phyloP scores from a whole-genome alignment of 2,329 filamentous ascomycete genomes.

The Reticulascus tulasneorum region DNA sequence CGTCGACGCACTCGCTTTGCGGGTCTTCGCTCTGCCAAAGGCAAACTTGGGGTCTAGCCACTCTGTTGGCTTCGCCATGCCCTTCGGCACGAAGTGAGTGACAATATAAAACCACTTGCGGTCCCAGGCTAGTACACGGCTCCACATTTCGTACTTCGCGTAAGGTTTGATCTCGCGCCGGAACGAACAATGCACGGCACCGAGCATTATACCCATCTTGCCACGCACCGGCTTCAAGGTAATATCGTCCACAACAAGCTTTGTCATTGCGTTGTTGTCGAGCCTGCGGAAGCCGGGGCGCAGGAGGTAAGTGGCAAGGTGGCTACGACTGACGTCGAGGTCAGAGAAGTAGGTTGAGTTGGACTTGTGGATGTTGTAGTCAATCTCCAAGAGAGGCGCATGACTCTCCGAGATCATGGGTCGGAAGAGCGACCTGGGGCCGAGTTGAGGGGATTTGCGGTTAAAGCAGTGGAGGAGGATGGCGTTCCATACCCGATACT shows the following conservation, averaged over 20 bases:
- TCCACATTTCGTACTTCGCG: conserved; percentile 70
- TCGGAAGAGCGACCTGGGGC: conserved; percentile 66
- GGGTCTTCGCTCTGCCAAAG: conserved; percentile 28
- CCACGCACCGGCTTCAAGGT: conserved; percentile 48
- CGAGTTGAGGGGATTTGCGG: conserved; percentile 43
- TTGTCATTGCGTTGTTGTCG: conserved; percentile 42
- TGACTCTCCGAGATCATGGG: conserved; percentile 64
- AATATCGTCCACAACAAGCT: conserved; percentile 46
- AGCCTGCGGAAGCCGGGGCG: conserved; percentile 53
- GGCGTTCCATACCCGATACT: conserved; percentile 57
- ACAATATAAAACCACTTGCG: conserved; percentile 77
- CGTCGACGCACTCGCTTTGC: conserved; percentile 15
- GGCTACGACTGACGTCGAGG: conserved; percentile 77
- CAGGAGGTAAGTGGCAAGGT: conserved; percentile 69
- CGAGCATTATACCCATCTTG: conserved; percentile 61
- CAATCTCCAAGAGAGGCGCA: conserved; percentile 71
- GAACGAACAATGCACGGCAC: conserved; percentile 70
- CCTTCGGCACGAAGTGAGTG: conserved; percentile 67
- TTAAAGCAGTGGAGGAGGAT: conserved; percentile 51
- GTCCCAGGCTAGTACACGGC: conserved; percentile 68
- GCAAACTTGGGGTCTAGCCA: conserved; percentile 48
- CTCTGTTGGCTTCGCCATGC: conserved; percentile 49
- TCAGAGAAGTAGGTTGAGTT: conserved; percentile 86
- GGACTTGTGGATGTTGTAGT: conserved; percentile 82
- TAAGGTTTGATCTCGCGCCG: conserved; percentile 69